These are phyloP conservation scores for Phyllosticta capitalensis DNA, from an alignment of 2,329 filamentous ascomycete species.

Conservation along the genomic window DNA sequence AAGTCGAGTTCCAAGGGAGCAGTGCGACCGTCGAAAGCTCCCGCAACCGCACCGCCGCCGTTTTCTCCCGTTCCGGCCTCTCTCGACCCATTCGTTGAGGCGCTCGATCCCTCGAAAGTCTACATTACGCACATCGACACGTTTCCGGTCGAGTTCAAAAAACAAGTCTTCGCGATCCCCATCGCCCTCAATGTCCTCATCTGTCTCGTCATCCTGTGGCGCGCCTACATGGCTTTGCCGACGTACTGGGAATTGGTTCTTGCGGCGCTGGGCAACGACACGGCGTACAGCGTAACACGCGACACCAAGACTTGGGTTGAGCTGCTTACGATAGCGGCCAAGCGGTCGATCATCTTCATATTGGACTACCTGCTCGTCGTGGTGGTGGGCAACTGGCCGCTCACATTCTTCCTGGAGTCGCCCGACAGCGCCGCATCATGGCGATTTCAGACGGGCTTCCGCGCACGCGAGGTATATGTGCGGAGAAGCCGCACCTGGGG, in stretches of 20 bases:
- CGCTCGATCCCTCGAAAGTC: slow-evolving; percentile 58
- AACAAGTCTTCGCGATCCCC: slow-evolving; percentile 73
- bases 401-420: slow-evolving; percentile 49
- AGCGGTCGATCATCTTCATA: slow-evolving; percentile 56
- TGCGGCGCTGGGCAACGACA: slow-evolving; percentile 55
- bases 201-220: slow-evolving; percentile 53
- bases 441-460: slow-evolving; percentile 67
- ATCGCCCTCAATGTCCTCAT: slow-evolving; percentile 66
- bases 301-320: slow-evolving; percentile 43
- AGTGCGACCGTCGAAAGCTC: not conserved
- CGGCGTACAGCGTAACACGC: slow-evolving; percentile 56
- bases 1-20: slow-evolving; percentile 1
- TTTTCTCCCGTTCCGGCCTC: slow-evolving; percentile 57
- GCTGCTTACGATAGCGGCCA: slow-evolving; percentile 47
- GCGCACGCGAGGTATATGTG: slow-evolving; percentile 71
- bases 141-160: slow-evolving; percentile 61
- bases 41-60: slow-evolving; percentile 39
- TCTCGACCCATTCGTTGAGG: slow-evolving; percentile 56
- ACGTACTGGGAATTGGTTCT: slow-evolving; percentile 62
- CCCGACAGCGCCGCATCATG: slow-evolving; percentile 58
- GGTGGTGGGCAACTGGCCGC: slow-evolving; percentile 38
- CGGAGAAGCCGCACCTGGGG: slow-evolving; percentile 69
- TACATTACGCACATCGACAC: slow-evolving; percentile 80
- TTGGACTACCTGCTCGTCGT: slow-evolving; percentile 56
- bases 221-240: slow-evolving; percentile 58